Evolutionary conservation across 2,329 filamentous ascomycete species (phyloP).

Genomic region (Proliferodiscus dingleyae): DNA sequence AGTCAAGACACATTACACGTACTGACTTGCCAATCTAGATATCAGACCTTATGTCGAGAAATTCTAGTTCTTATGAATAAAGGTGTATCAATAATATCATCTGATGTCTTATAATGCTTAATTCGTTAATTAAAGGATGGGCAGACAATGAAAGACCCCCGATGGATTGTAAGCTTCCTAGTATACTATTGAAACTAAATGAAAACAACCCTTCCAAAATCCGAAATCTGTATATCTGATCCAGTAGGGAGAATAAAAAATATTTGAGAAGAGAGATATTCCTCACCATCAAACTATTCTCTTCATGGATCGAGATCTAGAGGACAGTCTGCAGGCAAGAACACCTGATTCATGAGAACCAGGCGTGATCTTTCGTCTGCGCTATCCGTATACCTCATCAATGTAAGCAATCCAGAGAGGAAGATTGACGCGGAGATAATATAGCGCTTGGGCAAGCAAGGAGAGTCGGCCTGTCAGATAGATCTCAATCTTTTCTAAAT

Average conservation of each 20-base stretch:
- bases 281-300: slow-evolving; percentile 82
- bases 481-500: slow-evolving; percentile 9
- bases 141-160: too few species aligned
- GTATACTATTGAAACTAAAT: too few species aligned
- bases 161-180: too few species aligned
- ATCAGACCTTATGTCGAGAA: slow-evolving; percentile 78
- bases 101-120: background rate
- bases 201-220: too few species aligned
- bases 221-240: too few species aligned
- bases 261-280: slow-evolving; percentile 49
- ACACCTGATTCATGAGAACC: slow-evolving; percentile 40
- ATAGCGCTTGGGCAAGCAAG: slow-evolving; percentile 51
- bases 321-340: slow-evolving; percentile 80
- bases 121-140: too few species aligned
- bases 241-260: background rate
- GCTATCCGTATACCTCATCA: slow-evolving; percentile 92
- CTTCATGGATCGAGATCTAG: slow-evolving; percentile 57
- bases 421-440: slow-evolving; percentile 84
- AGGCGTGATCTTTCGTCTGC: slow-evolving; percentile 61
- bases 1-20: background rate
- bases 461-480: slow-evolving; percentile 7
- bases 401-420: slow-evolving; percentile 48
- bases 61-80: slow-evolving; percentile 35
- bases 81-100: background rate
- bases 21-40: slow-evolving; percentile 33